phyloP scores from a whole-genome alignment of 169 alveolate genomes.

The Pseudocohnilembus persalinus region DNA sequence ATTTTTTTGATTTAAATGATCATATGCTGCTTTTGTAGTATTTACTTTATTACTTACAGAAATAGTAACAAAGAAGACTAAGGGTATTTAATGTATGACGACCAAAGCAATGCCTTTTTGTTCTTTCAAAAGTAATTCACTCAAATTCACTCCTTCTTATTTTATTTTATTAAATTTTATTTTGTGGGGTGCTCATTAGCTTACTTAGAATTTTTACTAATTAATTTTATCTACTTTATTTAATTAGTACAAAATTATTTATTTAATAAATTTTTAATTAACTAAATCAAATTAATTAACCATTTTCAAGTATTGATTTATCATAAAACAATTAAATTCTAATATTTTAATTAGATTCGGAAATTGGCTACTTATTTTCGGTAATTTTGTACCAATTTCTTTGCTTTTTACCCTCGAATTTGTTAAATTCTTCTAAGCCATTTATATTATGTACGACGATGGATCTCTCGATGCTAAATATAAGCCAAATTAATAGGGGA shows the following conservation, averaged over 20 bases:
- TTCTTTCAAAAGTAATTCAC: neutral
- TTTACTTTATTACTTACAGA: constrained; percentile 6
- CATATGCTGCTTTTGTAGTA: constrained; percentile 25
- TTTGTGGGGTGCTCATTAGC: too few species aligned
- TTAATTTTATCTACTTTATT: too few species aligned
- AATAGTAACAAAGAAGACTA: too few species aligned
- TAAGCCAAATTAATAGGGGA: neutral
- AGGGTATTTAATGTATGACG: neutral
- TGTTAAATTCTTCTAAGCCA: constrained; percentile 65
- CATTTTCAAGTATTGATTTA: too few species aligned
- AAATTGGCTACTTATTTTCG: constrained; percentile 64
- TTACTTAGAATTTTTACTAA: too few species aligned
- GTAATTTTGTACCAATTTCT: constrained; percentile 76
- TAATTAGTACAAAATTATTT: too few species aligned
- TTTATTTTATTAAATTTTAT: too few species aligned
- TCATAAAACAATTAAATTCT: too few species aligned
- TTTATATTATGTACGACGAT: constrained; percentile 46
- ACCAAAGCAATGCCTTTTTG: neutral
- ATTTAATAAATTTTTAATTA: too few species aligned
- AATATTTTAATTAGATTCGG: constrained; percentile 42
- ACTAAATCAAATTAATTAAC: too few species aligned
- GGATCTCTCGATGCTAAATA: neutral
- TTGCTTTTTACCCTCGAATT: constrained; percentile 66
- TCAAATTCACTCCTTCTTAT: too few species aligned
- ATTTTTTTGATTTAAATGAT: constrained; percentile 32